Percentiles rank a stretch among this genome's conserved stretches.
Evolutionary conservation across 2,329 filamentous ascomycete genomes (phyloP).

Genomic region (Ophiosphaerella narmari): DNA sequence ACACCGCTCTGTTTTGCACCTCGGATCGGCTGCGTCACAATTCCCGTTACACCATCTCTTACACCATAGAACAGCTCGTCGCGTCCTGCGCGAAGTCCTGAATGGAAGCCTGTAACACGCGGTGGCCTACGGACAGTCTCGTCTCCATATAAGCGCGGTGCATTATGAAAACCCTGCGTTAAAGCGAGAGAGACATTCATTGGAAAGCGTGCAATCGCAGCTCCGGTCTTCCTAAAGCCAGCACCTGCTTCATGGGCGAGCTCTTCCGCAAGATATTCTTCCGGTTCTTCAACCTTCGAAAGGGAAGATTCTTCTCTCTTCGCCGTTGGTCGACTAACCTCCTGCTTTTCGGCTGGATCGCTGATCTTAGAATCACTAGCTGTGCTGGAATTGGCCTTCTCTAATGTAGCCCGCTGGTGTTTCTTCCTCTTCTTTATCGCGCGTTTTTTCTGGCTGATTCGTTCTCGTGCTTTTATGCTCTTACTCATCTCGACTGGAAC

Average conservation of each 20-base stretch:
- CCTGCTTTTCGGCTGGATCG: slow-evolving; percentile 4
- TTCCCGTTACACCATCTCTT: slow-evolving; percentile 67
- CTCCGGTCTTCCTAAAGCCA: slow-evolving; percentile 57
- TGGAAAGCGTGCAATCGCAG: slow-evolving; percentile 61
- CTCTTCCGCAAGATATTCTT: slow-evolving; percentile 40
- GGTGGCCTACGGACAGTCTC: slow-evolving; percentile 68
- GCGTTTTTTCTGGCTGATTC: slow-evolving; percentile 56
- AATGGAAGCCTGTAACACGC: slow-evolving; percentile 67
- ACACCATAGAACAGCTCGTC: slow-evolving; percentile 67
- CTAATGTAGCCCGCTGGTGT: slow-evolving; percentile 26
- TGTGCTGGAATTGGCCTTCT: slow-evolving; percentile 21
- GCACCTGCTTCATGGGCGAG: slow-evolving; percentile 56
- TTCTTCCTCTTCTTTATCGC: slow-evolving; percentile 38
- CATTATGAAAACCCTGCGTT: slow-evolving; percentile 73
- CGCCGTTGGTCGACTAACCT: slow-evolving; percentile 20
- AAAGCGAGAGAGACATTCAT: slow-evolving; percentile 65
- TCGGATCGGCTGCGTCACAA: slow-evolving; percentile 63
- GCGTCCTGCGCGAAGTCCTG: slow-evolving; percentile 64
- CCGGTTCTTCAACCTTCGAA: slow-evolving; percentile 39
- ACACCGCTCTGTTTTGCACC: slow-evolving; percentile 62
- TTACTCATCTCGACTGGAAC: slow-evolving; percentile 67
- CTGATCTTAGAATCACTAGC: slow-evolving; percentile 18
- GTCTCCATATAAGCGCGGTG: slow-evolving; percentile 71
- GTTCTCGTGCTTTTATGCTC: slow-evolving; percentile 59
- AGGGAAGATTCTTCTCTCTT: slow-evolving; percentile 29